A percentile compares a stretch with the other conserved stretches of the same genome.
Evolutionary conservation across 2,329 filamentous ascomycete species (phyloP).

Genomic region (Setomelanomma holmii): DNA sequence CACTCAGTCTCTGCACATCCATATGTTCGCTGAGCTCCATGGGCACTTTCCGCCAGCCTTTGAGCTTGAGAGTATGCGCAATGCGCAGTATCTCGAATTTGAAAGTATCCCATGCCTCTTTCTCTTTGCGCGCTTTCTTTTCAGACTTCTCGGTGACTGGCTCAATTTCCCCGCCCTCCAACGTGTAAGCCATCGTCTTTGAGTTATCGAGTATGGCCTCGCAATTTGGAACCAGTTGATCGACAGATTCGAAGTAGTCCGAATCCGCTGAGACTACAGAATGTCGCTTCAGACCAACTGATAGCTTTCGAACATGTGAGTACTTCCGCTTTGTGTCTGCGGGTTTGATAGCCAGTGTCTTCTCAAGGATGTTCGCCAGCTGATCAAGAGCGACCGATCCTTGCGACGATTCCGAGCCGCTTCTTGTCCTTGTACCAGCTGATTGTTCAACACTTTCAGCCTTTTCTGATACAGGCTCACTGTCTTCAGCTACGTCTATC

Average conservation of each 20-base stretch:
- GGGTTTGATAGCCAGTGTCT: slow-evolving; percentile 60
- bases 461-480: slow-evolving; percentile 5
- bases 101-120: slow-evolving; percentile 81
- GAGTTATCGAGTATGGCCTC: slow-evolving; percentile 88
- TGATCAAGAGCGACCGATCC: slow-evolving; percentile 78
- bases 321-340: slow-evolving; percentile 42
- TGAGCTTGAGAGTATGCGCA: slow-evolving; percentile 85
- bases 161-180: slow-evolving; percentile 61
- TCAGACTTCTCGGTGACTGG: slow-evolving; percentile 52
- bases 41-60: slow-evolving; percentile 87
- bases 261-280: slow-evolving; percentile 77
- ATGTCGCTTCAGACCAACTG: slow-evolving; percentile 51
- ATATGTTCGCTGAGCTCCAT: slow-evolving; percentile 73
- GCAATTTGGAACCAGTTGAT: slow-evolving; percentile 81
- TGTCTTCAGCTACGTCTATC: slow-evolving; percentile 45
- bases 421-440: slow-evolving; percentile 49
- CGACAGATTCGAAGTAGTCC: slow-evolving; percentile 78
- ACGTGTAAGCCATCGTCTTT: slow-evolving; percentile 80
- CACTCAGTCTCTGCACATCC: slow-evolving; percentile 78
- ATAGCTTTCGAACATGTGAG: slow-evolving; percentile 35
- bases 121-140: slow-evolving; percentile 66
- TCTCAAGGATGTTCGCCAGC: slow-evolving; percentile 80
- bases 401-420: slow-evolving; percentile 65
- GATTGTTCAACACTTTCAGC: slow-evolving; percentile 12
- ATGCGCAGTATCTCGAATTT: slow-evolving; percentile 92